Evolutionary conservation across 768 basidiomycete species (phyloP), one percentile per base, ranked within the genome.

Genomic region (Hypsizygus marmoreus): DNA sequence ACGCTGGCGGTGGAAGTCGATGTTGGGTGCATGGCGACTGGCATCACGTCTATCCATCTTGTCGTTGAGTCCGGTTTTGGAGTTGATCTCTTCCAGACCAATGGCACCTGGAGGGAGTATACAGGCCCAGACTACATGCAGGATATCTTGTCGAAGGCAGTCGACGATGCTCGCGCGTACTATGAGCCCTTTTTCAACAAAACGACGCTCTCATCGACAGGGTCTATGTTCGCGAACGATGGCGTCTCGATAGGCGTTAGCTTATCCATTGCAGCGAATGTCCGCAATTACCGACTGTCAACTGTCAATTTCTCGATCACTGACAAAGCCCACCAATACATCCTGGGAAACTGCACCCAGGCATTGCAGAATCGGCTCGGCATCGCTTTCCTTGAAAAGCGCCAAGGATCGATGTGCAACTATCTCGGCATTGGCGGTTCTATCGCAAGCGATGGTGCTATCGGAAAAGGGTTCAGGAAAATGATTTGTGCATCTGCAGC

Each of bases 401-500:
- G 26, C 4, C n/a, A 20, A 8, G 51, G 51, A 13, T 23, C 23
- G 9, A 47, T 50, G 43, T 54, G 53, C 39, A 34, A 34, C 12
- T 41, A 50, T 4, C 45, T 56, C 26, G 51, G 41, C 6, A 44
- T 56, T 9, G 51, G 51, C 25, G 55, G 55, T 26, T 44, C 41
- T n/a, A 14, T 19, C 6, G 31, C 38, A 6, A 17, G 4, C 2
- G 26, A 56, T 20, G 55, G 51, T 3, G 16, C 19, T 11, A 11
- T 36, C 6, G 3, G 9, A 6, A 19, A 36, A 8, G 43, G 32
- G 1, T 45, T 51, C 17, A 31, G 30, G 6, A 41, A 49, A 19
- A 57, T 57, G 55, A 31, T 57, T 25, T 57, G 55, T 25, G 55
- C 55, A 13, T 31, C 51, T 3, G 38, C 55, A 14, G 51, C 55